Conservation (phyloP, 805 yeast genomes). For the Torulaspora maleeae region DNA sequence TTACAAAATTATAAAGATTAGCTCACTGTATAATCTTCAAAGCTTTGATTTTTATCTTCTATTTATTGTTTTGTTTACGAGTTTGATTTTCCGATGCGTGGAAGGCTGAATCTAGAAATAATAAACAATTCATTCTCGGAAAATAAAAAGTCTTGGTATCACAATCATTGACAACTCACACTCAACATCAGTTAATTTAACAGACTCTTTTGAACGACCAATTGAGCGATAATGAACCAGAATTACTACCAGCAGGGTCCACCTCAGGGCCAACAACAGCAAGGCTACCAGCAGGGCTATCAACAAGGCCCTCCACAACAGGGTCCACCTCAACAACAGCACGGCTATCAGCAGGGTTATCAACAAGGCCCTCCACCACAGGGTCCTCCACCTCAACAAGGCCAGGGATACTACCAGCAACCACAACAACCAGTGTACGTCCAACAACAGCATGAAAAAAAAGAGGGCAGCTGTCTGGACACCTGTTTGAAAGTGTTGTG, state of each 20-base stretch:
- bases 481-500: conserved; percentile 30
- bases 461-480: conserved; percentile 28
- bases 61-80: conserved; percentile 4
- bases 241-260: conserved; percentile 11
- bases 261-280: conserved; percentile 17
- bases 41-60: background rate
- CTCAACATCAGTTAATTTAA: background rate
- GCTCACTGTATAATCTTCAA: background rate
- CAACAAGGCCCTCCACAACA: conserved; percentile 8
- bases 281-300: conserved; percentile 20
- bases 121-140: background rate
- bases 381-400: conserved; percentile 17
- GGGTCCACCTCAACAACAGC: conserved; percentile 12
- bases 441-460: conserved; percentile 26
- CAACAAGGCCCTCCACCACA: too few relatives aligned
- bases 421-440: conserved; percentile 24
- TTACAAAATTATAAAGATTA: conserved; percentile 20
- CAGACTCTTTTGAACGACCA: too few relatives aligned
- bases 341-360: conserved; percentile 20
- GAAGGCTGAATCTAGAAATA: background rate
- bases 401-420: conserved; percentile 6
- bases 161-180: background rate
- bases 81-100: background rate
- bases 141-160: background rate
- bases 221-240: conserved; percentile 7